Percentiles rank a stretch among this genome's conserved stretches.
Evolutionary conservation across 1,139 yeast genomes (phyloP).

Genomic region (Yamadazyma siamensis): DNA sequence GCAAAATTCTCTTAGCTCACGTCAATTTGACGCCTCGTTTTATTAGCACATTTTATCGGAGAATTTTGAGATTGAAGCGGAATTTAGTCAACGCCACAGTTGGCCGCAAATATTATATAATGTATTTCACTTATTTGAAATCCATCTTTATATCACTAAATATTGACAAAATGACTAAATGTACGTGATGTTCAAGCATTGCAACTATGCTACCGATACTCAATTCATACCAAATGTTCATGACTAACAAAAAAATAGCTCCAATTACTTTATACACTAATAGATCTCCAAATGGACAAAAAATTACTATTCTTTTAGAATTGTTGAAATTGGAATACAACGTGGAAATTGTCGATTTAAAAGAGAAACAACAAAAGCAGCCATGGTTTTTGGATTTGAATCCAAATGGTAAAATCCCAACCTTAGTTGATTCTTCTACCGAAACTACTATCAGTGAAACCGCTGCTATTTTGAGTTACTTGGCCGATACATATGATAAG

Average conservation of each 20-base stretch:
- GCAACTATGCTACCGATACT: not conserved
- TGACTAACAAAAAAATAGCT: too few relatives aligned
- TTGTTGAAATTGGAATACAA: slow-evolving; percentile 47
- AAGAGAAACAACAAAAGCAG: slow-evolving; percentile 41
- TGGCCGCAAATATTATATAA: too few relatives aligned
- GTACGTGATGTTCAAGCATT: not conserved
- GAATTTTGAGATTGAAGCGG: too few relatives aligned
- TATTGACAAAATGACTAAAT: not conserved
- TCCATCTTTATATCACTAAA: not conserved
- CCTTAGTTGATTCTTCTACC: slow-evolving; percentile 43
- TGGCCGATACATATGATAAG: slow-evolving; percentile 56
- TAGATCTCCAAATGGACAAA: slow-evolving; percentile 58
- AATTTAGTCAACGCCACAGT: too few relatives aligned
- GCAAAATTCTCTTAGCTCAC: too few relatives aligned
- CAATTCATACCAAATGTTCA: too few relatives aligned
- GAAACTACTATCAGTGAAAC: slow-evolving; percentile 51
- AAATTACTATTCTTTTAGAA: slow-evolving; percentile 47
- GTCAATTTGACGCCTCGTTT: too few relatives aligned
- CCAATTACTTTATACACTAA: slow-evolving; percentile 35
- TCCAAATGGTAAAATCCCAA: slow-evolving; percentile 64
- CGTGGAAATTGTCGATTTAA: slow-evolving; percentile 38
- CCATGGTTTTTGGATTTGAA: slow-evolving; percentile 53
- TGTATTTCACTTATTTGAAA: too few relatives aligned
- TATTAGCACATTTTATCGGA: too few relatives aligned
- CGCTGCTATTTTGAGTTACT: slow-evolving; percentile 55